Conservation (phyloP, 331 rosid genomes). For the Telfairia occidentalis region DNA sequence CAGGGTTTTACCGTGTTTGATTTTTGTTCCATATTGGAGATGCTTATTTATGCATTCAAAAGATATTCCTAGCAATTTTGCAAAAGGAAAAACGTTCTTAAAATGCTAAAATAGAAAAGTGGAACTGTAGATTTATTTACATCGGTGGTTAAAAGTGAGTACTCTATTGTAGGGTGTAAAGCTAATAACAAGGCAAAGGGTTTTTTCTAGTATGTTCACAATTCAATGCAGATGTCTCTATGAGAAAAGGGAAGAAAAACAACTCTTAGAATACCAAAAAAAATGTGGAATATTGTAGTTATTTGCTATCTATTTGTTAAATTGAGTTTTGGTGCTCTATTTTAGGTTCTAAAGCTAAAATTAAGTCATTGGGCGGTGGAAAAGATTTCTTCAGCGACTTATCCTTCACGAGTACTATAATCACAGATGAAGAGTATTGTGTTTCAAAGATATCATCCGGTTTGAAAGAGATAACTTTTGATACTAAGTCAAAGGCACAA, state of each 20-base stretch:
- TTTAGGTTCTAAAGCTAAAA: slow-evolving; percentile 50
- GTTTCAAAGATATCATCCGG: slow-evolving; percentile 47
- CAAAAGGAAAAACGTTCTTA: background rate
- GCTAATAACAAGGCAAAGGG: slow-evolving; percentile 15
- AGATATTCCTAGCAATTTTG: slow-evolving; percentile 7
- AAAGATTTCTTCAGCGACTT: slow-evolving; percentile 25
- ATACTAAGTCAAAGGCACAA: slow-evolving; percentile 18
- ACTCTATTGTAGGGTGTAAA: slow-evolving; percentile 47
- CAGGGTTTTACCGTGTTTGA: background rate
- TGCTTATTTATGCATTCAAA: background rate
- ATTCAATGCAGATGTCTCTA: background rate
- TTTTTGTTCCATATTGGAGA: slow-evolving; percentile 2
- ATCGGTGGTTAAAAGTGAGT: slow-evolving; percentile 22
- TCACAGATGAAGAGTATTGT: slow-evolving; percentile 60
- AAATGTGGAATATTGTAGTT: background rate
- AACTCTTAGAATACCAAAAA: background rate
- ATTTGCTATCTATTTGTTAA: slow-evolving; percentile 3
- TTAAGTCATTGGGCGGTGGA: slow-evolving; percentile 13
- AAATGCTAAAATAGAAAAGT: slow-evolving; percentile 16
- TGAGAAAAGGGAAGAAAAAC: background rate
- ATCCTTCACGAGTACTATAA: slow-evolving; percentile 50
- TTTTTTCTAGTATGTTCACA: background rate
- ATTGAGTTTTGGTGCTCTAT: slow-evolving; percentile 34
- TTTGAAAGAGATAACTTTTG: slow-evolving; percentile 21
- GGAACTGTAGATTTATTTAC: background rate